Percentiles rank a stretch among this genome's conserved stretches.
Conservation (phyloP, 129 eudicot genomes). For the Chrysanthemum seticuspe region DNA sequence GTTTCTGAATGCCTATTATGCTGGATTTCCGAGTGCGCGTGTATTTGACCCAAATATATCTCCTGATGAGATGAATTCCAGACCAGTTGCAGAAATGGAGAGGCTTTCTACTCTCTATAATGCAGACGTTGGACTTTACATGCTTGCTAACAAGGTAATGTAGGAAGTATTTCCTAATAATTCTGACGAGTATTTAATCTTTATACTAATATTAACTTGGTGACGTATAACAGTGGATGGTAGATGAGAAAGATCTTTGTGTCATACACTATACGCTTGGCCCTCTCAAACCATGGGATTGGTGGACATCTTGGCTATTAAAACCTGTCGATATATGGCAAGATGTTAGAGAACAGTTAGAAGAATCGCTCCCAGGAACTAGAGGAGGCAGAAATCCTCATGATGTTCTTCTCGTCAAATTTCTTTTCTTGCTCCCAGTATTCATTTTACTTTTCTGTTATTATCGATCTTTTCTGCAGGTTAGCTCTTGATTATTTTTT, state of each 20-base stretch:
- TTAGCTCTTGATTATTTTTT: not conserved
- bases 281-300: slow-evolving; percentile 98
- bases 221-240: slow-evolving; percentile 80
- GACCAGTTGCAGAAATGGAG: slow-evolving; percentile 85
- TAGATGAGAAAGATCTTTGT: slow-evolving; percentile 77
- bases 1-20: slow-evolving; percentile 79
- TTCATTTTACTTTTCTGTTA: slow-evolving; percentile 11
- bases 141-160: slow-evolving; percentile 96
- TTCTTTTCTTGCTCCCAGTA: slow-evolving; percentile 73
- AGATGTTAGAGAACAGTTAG: slow-evolving; percentile 62
- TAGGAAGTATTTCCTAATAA: not conserved
- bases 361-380: slow-evolving; percentile 89
- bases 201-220: not conserved
- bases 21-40: slow-evolving; percentile 85
- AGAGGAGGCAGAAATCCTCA: slow-evolving; percentile 76
- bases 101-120: slow-evolving; percentile 91
- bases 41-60: slow-evolving; percentile 69
- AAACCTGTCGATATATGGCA: slow-evolving; percentile 99
- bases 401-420: slow-evolving; percentile 53
- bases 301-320: slow-evolving; percentile 99
- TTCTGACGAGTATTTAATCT: not conserved
- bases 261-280: slow-evolving; percentile 97
- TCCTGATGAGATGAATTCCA: slow-evolving; percentile 58
- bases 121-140: slow-evolving; percentile 98
- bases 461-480: slow-evolving; percentile 14